A percentile compares a stretch with the other conserved stretches of the same genome.
Evolutionary conservation across 2,329 filamentous ascomycete species (phyloP).

Genomic region (Clonostachys rhizophaga): DNA sequence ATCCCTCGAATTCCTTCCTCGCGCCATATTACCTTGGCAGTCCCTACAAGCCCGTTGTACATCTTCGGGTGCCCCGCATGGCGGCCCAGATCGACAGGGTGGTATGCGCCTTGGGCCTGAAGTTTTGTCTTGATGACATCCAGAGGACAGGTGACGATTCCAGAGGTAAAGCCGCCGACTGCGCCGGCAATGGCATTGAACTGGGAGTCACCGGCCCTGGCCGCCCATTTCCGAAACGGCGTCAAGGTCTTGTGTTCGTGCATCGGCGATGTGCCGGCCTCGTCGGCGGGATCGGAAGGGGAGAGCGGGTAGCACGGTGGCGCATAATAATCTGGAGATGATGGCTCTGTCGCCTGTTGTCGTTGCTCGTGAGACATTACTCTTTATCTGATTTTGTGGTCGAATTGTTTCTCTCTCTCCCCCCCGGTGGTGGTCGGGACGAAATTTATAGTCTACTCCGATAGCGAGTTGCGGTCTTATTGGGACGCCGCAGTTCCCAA

Average conservation of each 20-base stretch:
- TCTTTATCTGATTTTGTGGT: constrained; percentile 1
- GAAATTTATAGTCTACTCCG: too few species aligned
- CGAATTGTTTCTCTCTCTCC: neutral
- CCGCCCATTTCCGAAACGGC: constrained; percentile 50
- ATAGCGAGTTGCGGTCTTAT: too few species aligned
- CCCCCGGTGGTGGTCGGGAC: too few species aligned
- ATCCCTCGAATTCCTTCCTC: constrained; percentile 87
- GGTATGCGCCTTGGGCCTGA: constrained; percentile 87
- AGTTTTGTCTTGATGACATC: constrained; percentile 99
- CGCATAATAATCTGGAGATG: constrained; percentile 25
- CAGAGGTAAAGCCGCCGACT: constrained; percentile 85
- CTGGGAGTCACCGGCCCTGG: constrained; percentile 51
- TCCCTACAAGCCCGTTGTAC: constrained; percentile 85
- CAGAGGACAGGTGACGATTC: constrained; percentile 91
- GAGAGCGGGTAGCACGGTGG: constrained; percentile 23
- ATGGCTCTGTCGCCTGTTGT: constrained; percentile 23
- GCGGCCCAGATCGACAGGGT: constrained; percentile 40
- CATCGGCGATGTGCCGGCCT: constrained; percentile 15
- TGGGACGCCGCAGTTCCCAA: too few species aligned
- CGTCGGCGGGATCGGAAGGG: constrained; percentile 10
- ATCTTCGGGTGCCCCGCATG: constrained; percentile 51
- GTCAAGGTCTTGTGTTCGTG: constrained; percentile 25
- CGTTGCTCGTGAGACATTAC: constrained; percentile 49
- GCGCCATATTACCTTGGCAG: constrained; percentile 76
- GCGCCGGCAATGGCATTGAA: constrained; percentile 87